Evolutionary conservation across 805 yeast genomes (phyloP), one percentile per base, ranked within the genome.

Genomic region (Candida andamanensis): DNA sequence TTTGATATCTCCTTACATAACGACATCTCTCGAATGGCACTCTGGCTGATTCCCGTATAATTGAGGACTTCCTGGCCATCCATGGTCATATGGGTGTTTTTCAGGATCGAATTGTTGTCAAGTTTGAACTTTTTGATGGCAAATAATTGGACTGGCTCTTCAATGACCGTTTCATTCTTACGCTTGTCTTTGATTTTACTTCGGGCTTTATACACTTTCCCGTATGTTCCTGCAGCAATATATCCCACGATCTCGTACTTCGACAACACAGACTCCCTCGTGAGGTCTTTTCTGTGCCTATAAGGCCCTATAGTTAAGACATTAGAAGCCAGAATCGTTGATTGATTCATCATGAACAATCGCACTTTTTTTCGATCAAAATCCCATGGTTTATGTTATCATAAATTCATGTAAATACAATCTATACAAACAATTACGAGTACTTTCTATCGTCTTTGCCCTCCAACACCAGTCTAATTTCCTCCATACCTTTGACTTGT

Each of bases 221-320:
- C 98, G 56, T 92, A 92, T 0, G 98, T 92, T 24, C 98, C 98
- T 0, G 98, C 96, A 1, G 98, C 98, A 37, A 92, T 92, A 57
- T 92, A 92, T 0, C 98, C 98, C 12, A 87, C 60, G 38, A 92
- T 81, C 40, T 82, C 89, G 58, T 89, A 92, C 46, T 80, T 82
- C 32, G 81, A 80, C n/a, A 86, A 60, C 3, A 92, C 95, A 2
- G 84, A 78, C 18, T 75, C 69, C 32, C 95, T 60, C 10, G 73
- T 58, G 16, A 71, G 56, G 50, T 86, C 95, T 63, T 37, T 80
- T 24, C 74, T 58, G 37, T 62, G 70, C 36, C 64, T 58, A 46
- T 61, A 65, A 6, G 71, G 71, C 2, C 67, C 70, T 6, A 63
- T 47, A 6, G 70, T 64, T 30, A 63, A 47, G 17, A 60, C 59